Evolutionary conservation across 768 basidiomycete species (phyloP), one percentile per base, ranked within the genome.

Genomic region (Psilocybe sp.): DNA sequence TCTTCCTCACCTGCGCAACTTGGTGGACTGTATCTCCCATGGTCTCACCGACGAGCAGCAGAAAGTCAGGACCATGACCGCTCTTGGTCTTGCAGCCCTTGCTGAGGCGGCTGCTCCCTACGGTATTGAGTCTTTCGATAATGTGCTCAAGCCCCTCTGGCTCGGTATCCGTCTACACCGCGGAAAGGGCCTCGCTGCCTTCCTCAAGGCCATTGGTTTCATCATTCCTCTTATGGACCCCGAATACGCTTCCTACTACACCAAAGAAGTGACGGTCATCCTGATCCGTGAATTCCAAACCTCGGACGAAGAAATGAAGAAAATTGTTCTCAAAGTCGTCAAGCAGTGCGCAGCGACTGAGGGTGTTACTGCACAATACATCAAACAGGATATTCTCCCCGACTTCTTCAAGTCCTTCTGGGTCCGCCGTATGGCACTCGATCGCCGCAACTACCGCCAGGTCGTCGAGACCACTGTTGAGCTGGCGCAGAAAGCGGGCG

Each of bases 151-250:
- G 70, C 92, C 94, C 10, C 73, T 96, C 9, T 96, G 92, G 93
- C 75, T 91, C 43, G 93, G 93, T 69, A 94, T 95, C 60, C 86
- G 92, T 70, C 82, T 92, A 46, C 94, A 97, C 66, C 91, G 94
- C 66, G 94, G 94, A 51, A 96, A 96, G 66, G 91, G 91, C 53
- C 78, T 97, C 32, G 94, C 94, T 35, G 94, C 94, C 9, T 97
- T 96, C 78, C 72, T 97, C 55, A 97, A 97, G 67, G 97, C 96
- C 23, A 98, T 98, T 57, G 97, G 97, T 33, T 98, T 98, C 72
- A 99, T 99, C 66, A 98, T 99, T 47, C 97, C 97, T 2, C 87
- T 99, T 52, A 98, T 99, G 97, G 97, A 99, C 64, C 94, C 97
- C 42, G 96, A 99, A 75, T 98, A 98, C 61, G 97, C 96, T 12